A percentile compares a stretch with the other conserved stretches of the same genome.
Evolutionary conservation across 1,284 basidiomycete genomes (phyloP).

Genomic region (Irpex rosettiformis): DNA sequence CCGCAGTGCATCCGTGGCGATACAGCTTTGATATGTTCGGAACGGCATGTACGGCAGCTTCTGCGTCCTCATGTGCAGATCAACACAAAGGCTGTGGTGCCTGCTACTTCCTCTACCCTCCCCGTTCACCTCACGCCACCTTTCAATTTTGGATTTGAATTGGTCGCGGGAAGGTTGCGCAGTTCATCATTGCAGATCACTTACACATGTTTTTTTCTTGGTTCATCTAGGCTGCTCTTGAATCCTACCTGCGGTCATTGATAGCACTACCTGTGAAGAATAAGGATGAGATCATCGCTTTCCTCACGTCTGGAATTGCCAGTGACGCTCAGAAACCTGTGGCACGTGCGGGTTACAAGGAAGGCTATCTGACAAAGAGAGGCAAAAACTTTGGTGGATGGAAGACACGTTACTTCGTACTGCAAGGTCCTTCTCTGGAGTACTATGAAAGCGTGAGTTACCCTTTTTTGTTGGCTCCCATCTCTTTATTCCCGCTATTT

Average conservation of each 20-base stretch:
- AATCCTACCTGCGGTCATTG: slow-evolving; percentile 86
- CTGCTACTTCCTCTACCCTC: background rate
- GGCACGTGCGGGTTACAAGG: slow-evolving; percentile 82
- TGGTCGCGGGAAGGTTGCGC: background rate
- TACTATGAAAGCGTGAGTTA: slow-evolving; percentile 92
- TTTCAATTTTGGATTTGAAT: background rate
- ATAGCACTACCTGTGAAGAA: slow-evolving; percentile 82
- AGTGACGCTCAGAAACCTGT: slow-evolving; percentile 71
- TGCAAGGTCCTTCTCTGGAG: slow-evolving; percentile 84
- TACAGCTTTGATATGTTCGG: background rate
- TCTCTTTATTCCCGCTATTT: slow-evolving; percentile 7
- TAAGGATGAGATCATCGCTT: slow-evolving; percentile 88
- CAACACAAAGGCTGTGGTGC: background rate
- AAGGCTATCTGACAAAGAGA: slow-evolving; percentile 94
- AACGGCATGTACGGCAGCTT: background rate
- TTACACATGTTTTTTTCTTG: slow-evolving; percentile 10
- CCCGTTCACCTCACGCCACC: background rate
- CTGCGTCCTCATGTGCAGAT: background rate
- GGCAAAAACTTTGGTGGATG: slow-evolving; percentile 97
- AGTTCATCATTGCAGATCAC: slow-evolving; percentile 15
- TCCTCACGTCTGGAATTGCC: slow-evolving; percentile 88
- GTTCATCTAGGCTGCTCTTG: slow-evolving; percentile 63
- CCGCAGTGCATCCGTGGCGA: background rate
- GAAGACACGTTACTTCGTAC: slow-evolving; percentile 93
- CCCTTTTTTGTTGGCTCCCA: slow-evolving; percentile 8